Conservation (phyloP, 495 filamentous ascomycete genomes). For the Friedmanniomyces simplex region DNA sequence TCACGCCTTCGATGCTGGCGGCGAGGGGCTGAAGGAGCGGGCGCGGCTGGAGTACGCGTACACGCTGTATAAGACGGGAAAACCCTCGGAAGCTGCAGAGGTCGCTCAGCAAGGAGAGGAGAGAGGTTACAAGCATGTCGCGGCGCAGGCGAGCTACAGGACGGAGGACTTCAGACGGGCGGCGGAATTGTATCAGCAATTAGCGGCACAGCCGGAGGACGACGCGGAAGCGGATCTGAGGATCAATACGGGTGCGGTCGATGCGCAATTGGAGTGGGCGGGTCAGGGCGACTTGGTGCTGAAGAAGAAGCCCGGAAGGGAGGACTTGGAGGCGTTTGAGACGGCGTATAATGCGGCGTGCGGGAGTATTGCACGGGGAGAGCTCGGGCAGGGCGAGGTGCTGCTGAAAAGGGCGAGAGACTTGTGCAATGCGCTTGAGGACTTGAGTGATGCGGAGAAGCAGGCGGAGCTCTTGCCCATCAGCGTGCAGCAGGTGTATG, state of each 20-base stretch:
- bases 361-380: constrained; percentile 67
- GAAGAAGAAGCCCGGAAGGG: constrained; percentile 50
- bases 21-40: constrained; percentile 51
- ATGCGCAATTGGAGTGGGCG: constrained; percentile 82
- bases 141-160: constrained; percentile 82
- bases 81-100: constrained; percentile 57
- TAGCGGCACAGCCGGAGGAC: constrained; percentile 51
- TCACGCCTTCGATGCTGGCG: constrained; percentile 60
- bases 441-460: constrained; percentile 75
- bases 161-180: constrained; percentile 69
- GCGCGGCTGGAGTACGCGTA: constrained; percentile 79
- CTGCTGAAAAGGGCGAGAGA: constrained; percentile 77
- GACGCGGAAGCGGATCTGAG: constrained; percentile 60
- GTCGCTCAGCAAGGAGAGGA: constrained; percentile 39
- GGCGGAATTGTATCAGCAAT: constrained; percentile 54
- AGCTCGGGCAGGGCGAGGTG: constrained; percentile 61
- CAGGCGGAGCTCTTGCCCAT: constrained; percentile 76
- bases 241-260: constrained; percentile 72
- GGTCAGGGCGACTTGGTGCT: constrained; percentile 44
- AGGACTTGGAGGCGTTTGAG: constrained; percentile 72
- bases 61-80: constrained; percentile 77
- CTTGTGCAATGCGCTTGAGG: constrained; percentile 73
- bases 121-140: constrained; percentile 70
- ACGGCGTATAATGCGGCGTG: constrained; percentile 90
- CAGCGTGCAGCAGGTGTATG: constrained; percentile 74